These are phyloP conservation scores for Phytomonas sp. DNA, from an alignment of 208 protist species.

Conservation along the genomic window DNA sequence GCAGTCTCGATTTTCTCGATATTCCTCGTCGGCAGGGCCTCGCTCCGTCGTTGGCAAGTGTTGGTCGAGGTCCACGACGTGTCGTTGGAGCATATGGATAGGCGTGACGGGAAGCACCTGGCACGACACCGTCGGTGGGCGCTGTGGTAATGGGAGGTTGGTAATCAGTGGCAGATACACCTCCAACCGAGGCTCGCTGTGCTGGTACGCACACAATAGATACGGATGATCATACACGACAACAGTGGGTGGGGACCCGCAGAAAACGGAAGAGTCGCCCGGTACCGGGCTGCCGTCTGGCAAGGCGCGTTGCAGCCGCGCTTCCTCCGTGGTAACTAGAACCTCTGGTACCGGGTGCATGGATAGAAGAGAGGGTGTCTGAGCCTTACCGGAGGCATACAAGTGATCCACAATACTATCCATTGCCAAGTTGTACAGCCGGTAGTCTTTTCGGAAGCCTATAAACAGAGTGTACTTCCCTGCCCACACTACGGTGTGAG, in stretches of 20 bases:
- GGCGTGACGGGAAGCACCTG: constrained; percentile 14
- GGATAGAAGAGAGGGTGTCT: constrained; percentile 35
- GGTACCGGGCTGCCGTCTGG: constrained; percentile 53
- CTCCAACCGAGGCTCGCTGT: constrained; percentile 24
- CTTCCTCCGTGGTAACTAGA: constrained; percentile 32
- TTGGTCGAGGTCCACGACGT: constrained; percentile 43
- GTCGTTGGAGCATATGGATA: constrained; percentile 23
- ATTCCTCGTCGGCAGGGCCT: constrained; percentile 4
- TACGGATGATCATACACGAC: constrained; percentile 56
- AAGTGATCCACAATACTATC: neutral
- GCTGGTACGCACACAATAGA: constrained; percentile 30
- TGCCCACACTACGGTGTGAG: constrained; percentile 38
- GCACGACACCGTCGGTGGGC: constrained; percentile 8
- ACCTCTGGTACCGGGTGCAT: constrained; percentile 60
- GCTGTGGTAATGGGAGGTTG: constrained; percentile 10
- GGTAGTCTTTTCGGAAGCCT: constrained; percentile 45
- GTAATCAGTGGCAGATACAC: constrained; percentile 52
- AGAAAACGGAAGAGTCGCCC: constrained; percentile 18
- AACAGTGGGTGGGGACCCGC: constrained; percentile 11
- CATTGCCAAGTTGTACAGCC: constrained; percentile 17
- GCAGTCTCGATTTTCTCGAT: constrained; percentile 4
- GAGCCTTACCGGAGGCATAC: neutral
- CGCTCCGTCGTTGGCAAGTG: constrained; percentile 19
- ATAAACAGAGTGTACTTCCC: constrained; percentile 38
- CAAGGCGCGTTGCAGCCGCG: constrained; percentile 29